These are phyloP conservation scores for Alternaria sp. DNA, from an alignment of 2,329 filamentous ascomycete species.

Conservation along the genomic window DNA sequence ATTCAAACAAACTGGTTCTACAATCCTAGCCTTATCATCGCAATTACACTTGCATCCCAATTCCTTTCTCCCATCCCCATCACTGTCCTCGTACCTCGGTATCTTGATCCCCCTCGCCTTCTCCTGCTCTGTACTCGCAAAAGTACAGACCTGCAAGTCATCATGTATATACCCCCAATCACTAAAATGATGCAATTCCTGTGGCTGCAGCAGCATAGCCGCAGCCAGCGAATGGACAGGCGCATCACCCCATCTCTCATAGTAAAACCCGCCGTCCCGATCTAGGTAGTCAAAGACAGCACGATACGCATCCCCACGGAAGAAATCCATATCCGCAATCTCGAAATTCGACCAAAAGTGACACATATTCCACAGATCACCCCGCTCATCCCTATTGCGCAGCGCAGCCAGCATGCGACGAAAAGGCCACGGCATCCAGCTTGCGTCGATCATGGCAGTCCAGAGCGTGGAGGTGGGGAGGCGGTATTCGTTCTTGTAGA, in stretches of 20 bases:
- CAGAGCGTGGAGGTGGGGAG: conserved; percentile 18
- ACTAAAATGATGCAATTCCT: conserved; percentile 93
- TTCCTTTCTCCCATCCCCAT: neutral
- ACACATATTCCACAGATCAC: conserved; percentile 92
- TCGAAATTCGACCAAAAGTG: conserved; percentile 99
- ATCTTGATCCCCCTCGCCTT: conserved; percentile 1
- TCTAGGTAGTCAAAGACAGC: conserved; percentile 87
- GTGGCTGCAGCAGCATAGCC: conserved; percentile 83
- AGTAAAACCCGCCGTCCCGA: conserved; percentile 19
- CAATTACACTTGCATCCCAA: conserved; percentile 9
- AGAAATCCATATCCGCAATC: conserved; percentile 89
- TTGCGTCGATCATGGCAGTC: conserved; percentile 20
- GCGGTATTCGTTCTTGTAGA: conserved; percentile 11
- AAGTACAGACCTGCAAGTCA: conserved; percentile 18
- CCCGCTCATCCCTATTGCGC: conserved; percentile 69
- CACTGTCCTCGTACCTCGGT: neutral
- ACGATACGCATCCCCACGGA: conserved; percentile 83
- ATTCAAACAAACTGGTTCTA: conserved; percentile 11
- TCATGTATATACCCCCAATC: conserved; percentile 85
- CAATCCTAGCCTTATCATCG: neutral
- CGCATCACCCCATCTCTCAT: conserved; percentile 79
- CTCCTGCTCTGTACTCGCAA: conserved; percentile 5
- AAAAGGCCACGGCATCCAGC: conserved; percentile 23
- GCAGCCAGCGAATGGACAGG: conserved; percentile 92
- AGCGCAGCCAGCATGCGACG: conserved; percentile 11